Base-by-base conservation (phyloP, 169 alveolate genomes). In the Plasmodium yoelii region DNA sequence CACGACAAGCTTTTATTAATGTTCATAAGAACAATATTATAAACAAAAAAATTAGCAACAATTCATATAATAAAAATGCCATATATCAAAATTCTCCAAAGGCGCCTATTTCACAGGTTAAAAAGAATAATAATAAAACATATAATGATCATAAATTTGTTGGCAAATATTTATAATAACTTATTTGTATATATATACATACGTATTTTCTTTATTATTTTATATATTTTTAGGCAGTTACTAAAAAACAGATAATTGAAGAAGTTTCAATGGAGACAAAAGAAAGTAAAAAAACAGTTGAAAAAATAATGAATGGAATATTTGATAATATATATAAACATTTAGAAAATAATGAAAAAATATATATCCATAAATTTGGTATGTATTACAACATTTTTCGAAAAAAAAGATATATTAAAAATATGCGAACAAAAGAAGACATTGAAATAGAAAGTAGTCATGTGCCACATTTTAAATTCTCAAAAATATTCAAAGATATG, bases 231-330 rank as follows among this genome's bases (percentile, higher is more conserved):
- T 74, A 75, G 88, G 72, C 72, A 15, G 64, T 75, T 26, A 75
- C 88, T 18, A 75, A 75, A 51, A 75, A 75, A 44, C 88, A 75
- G 44, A 75, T 75, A 75, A 75, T 75, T 26, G 88, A 75, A 67
- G 88, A 75, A 75, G 88, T 75, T 51, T 75, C 88, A 67, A 75
- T 75, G 88, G 88, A 75, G 63, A 75, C 88, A 22, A 75, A 75
- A 56, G 88, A 75, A 26, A 75, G 74, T 68, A 75, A 75, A 75
- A 75, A 75, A 55, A 75, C 88, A 13, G 88, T 75, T 64, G 88
- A 75, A 44, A 75, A 75, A 64, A 75, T 75, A 9, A 75, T 75
- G 88, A 75, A 75, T 67, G 88, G 88, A 18, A 75, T 75, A 61
- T 75, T 75, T 75, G 88, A 75, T 67, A 75, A 75, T 67, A 75